A percentile compares a stretch with the other conserved stretches of the same genome.
These are phyloP conservation scores for Rickenella mellea DNA, from an alignment of 768 basidiomycete species.

Conservation along the genomic window DNA sequence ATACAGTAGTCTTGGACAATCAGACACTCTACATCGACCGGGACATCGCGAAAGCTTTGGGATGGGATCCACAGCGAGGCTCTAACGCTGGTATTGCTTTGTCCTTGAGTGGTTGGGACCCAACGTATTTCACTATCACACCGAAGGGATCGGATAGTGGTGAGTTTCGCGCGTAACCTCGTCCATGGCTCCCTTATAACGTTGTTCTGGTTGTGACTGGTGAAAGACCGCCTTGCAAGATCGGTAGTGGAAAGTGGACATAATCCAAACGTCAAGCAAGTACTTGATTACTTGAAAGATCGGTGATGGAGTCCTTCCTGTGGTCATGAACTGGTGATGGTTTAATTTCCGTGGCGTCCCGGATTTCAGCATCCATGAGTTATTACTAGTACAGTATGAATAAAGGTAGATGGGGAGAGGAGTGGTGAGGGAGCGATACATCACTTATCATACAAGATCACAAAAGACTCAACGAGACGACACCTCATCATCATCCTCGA, in stretches of 20 bases:
- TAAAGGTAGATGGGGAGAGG: no score
- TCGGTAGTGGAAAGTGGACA: not conserved
- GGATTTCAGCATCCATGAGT: no score
- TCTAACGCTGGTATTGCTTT: slow-evolving; percentile 4
- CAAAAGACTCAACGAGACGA: not conserved
- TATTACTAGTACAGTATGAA: no score
- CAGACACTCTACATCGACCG: slow-evolving; percentile 13
- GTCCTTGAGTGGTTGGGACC: slow-evolving; percentile 11
- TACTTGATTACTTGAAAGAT: slow-evolving; percentile 1
- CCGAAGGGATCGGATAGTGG: slow-evolving; percentile 12
- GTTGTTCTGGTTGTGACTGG: not conserved
- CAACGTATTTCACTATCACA: slow-evolving; percentile 14
- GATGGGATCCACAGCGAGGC: slow-evolving; percentile 6
- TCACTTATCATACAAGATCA: no score
- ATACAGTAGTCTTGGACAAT: slow-evolving; percentile 12
- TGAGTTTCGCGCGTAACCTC: not conserved
- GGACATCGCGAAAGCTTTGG: slow-evolving; percentile 11
- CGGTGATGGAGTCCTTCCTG: not conserved
- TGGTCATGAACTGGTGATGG: no score
- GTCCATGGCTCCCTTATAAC: not conserved
- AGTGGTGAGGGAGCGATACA: no score
- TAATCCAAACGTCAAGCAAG: not conserved
- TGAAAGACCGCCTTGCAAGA: not conserved
- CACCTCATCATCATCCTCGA: not conserved
- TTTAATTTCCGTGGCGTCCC: no score